Percentiles rank a stretch among this genome's conserved stretches.
Evolutionary conservation across 2,329 filamentous ascomycete genomes (phyloP).

Genomic region (Fusarium piperis): DNA sequence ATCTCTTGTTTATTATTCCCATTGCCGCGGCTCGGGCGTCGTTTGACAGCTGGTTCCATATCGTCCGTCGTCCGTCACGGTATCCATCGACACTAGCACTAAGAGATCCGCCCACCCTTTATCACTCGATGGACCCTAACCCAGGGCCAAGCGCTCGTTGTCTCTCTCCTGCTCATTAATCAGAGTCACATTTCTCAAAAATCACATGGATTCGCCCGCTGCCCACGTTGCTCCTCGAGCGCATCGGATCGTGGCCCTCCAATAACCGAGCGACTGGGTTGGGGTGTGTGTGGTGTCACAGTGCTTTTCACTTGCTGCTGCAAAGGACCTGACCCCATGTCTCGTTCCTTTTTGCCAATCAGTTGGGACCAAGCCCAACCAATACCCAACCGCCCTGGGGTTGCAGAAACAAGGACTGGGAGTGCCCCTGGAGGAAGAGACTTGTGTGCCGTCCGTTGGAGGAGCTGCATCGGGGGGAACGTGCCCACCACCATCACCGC

Average conservation of each 20-base stretch:
- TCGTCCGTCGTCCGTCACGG: background rate
- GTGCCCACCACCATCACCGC: slow-evolving; percentile 29
- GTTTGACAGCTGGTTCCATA: background rate
- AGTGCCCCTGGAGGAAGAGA: background rate
- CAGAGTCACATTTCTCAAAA: background rate
- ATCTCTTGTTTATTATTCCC: background rate
- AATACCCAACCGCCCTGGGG: background rate
- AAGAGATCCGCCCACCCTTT: slow-evolving; percentile 10
- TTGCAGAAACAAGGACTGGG: background rate
- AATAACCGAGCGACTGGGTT: slow-evolving; percentile 8
- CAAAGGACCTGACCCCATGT: no score
- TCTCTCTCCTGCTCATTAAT: background rate
- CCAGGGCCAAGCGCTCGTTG: slow-evolving; percentile 1
- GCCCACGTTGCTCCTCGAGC: slow-evolving; percentile 6
- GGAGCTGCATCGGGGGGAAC: background rate
- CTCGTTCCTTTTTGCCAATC: background rate
- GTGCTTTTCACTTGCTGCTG: background rate
- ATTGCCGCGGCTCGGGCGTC: background rate
- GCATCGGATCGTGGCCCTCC: slow-evolving; percentile 7
- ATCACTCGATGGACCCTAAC: slow-evolving; percentile 6
- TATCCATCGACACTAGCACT: background rate
- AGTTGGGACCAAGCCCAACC: background rate
- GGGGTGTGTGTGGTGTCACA: slow-evolving; percentile 9
- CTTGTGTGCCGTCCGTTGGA: background rate
- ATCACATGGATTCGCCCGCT: background rate